These are phyloP conservation scores for Uromyces viciae-fabae DNA, from an alignment of 1,284 basidiomycete species.

Conservation along the genomic window DNA sequence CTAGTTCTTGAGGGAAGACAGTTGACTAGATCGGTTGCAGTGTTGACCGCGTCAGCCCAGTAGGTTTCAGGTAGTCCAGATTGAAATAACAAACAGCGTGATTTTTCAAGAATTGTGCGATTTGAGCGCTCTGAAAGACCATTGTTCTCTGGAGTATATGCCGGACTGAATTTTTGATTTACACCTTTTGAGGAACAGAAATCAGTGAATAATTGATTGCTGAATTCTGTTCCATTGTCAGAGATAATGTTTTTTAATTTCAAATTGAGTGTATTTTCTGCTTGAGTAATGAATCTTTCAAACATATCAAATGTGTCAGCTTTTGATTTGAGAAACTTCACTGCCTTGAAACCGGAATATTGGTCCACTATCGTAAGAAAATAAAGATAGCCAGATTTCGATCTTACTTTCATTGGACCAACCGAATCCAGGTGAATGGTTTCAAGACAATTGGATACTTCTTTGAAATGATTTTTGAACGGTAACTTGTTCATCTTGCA, in stretches of 20 bases:
- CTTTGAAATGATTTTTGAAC: no score
- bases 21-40: not conserved
- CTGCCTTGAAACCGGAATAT: no score
- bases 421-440: no score
- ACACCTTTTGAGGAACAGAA: not conserved
- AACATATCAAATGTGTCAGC: no score
- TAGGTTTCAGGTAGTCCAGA: not conserved
- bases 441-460: no score
- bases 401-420: no score
- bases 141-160: not conserved
- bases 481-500: no score
- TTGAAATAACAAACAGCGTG: not conserved
- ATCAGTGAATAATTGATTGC: not conserved
- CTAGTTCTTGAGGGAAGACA: not conserved
- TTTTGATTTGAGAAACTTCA: no score
- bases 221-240: not conserved
- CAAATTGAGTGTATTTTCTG: not conserved
- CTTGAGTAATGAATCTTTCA: no score
- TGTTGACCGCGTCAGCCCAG: constrained; percentile 4
- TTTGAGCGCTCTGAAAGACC: not conserved
- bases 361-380: no score
- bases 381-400: no score
- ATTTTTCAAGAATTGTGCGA: not conserved
- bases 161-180: not conserved
- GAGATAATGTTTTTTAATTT: not conserved